Evolutionary conservation across 1,139 yeast genomes (phyloP).

Genomic region (Yamadazyma songkhlaensis): DNA sequence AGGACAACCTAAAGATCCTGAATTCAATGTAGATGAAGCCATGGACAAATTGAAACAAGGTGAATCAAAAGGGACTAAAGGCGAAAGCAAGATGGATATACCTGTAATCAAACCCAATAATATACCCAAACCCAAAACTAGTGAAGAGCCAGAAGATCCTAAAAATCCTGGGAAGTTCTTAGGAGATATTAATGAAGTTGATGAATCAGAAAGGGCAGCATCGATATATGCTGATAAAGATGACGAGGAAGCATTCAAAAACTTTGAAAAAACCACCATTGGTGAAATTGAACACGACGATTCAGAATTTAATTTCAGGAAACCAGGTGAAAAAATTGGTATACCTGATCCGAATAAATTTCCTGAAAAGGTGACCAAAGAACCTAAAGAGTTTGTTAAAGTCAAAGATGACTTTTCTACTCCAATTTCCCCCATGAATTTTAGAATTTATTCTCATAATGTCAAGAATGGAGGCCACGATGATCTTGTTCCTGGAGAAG

Average conservation of each 20-base stretch:
- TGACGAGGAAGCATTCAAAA: conserved; percentile 13
- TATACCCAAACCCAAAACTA: conserved; percentile 4
- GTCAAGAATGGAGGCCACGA: conserved; percentile 34
- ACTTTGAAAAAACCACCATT: conserved; percentile 10
- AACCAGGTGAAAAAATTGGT: conserved; percentile 28
- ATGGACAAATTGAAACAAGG: not conserved
- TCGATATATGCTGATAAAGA: conserved; percentile 16
- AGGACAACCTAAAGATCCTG: not conserved
- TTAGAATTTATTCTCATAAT: conserved; percentile 39
- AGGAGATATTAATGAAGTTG: conserved; percentile 22
- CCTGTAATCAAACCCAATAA: conserved; percentile 5
- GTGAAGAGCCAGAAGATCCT: conserved; percentile 9
- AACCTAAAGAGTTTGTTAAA: conserved; percentile 16
- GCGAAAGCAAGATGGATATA: not conserved
- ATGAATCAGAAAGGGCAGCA: conserved; percentile 16
- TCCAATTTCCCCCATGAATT: conserved; percentile 18
- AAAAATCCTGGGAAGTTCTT: conserved; percentile 17
- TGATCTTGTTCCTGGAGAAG: conserved; percentile 28
- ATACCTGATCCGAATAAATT: conserved; percentile 12
- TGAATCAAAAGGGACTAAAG: not conserved
- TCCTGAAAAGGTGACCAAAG: conserved; percentile 16
- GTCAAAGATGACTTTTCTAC: conserved; percentile 16
- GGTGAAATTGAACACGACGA: conserved; percentile 15
- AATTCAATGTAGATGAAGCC: not conserved
- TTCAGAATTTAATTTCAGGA: conserved; percentile 10